Base-by-base conservation (phyloP, 768 basidiomycete genomes). In the Tylopilus sp. region DNA sequence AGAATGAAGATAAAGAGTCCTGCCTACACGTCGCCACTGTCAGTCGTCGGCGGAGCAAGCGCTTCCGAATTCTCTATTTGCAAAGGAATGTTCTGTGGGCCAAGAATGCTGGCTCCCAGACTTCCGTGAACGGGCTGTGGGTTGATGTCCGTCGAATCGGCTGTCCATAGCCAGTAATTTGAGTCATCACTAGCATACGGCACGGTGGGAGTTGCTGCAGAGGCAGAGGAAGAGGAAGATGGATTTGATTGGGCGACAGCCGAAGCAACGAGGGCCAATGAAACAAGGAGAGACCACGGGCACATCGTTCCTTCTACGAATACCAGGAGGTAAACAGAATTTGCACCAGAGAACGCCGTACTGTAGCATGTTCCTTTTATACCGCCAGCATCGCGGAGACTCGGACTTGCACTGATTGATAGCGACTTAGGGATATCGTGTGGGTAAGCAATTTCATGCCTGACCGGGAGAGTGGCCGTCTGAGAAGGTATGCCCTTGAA, bases 21-120 rank as follows among this genome's bases (percentile, higher is more conserved):
- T 15, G 47, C 73, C 46, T 55, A 71, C 31, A 31, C 13, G 31
- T 31, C 31, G 8, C 31, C 26, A 31, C 15, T 31, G 31, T 87
- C 84, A 1, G 85, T 84, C 10, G 73, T 75, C 1, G 85, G 85
- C 15, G 81, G 79, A 7, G 79, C 79, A 0, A 85, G 51, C 71
- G 50, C 3, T 10, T 28, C 26, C 26, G 26, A 28, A 7, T 84
- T 83, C 63, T 84, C 73, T 26, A 74, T 59, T 45, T 79, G 79
- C 15, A 85, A 13, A n/a, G 74, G 74, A 4, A 76, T 40, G 57
- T 86, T 82, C 30, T 81, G 72, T 1, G 81, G 26, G 10, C 26
- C 26, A 2, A 86, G 59, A 47, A 86, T 72, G 4, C 48, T 51
- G 1, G 72, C 70, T 0, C 83, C 82, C 3, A 78, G 66, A 1